Evolutionary conservation across 2,329 filamentous ascomycete genomes (phyloP), one percentile per base, ranked within the genome.

Genomic region (Coniochaeta prunicola): DNA sequence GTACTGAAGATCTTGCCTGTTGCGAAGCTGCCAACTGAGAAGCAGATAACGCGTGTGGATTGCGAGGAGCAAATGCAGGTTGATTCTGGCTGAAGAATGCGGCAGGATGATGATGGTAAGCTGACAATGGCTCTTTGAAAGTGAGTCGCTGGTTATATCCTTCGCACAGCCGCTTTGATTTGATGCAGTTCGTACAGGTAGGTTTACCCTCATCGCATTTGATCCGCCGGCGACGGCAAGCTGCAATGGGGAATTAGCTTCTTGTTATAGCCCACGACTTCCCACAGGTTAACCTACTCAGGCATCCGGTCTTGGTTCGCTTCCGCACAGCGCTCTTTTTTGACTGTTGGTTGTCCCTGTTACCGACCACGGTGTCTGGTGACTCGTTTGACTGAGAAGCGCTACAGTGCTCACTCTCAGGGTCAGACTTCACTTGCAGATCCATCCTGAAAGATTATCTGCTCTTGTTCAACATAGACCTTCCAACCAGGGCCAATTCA

Each of bases 131-230:
- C 56, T 90, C 82, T 70, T 91, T 93, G 79, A 93, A 94, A 60
- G 91, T 80, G 58, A 94, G 86, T 53, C 88, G 84, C 70, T 91
- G 88, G 65, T 86, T 91, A 71, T 94, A 94, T 57, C 91, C 91
- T 71, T 94, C 90, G 70, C 91, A 96, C 64, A 86, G 80, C 15
- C 91, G 83, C 73, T 92, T 93, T 19, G 90, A 93, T 69, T 93
- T 94, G 75, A 89, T 85, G 74, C 91, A 96, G 69, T 96, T 96
- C 68, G 82, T 86, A 74, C 91, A 94, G 30, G 82, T 88, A 28
- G 91, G 91, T 56, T 88, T 84, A 67, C 91, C 90, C 72, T 97
- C 94, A 62, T 94, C 94, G 73, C 94, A 99, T 75, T 97, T 99
- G 74, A 99, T 97, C 62, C 94, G 89, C 57, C 94, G 88, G 74